Evolutionary conservation across 2,329 filamentous ascomycete genomes (phyloP), one percentile per base, ranked within the genome.

Genomic region (Cryphonectria japonica): DNA sequence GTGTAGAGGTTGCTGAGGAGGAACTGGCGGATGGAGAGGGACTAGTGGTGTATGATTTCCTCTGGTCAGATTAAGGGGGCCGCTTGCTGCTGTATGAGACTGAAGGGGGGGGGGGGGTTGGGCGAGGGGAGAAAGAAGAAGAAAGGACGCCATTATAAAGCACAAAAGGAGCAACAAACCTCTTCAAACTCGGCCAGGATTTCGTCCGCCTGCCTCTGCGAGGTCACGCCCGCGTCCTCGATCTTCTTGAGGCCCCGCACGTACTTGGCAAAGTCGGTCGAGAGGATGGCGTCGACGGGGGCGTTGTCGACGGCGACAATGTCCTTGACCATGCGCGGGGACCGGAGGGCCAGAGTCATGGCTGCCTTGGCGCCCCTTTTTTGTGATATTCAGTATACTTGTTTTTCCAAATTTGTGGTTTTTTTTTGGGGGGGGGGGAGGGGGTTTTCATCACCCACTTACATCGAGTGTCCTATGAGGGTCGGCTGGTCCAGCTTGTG

Each of bases 391-490:
- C 29, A 59, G 54, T 29, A 59, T 59, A 34, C 26, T 19, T 8
- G 14, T 2, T 16, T 2, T 16, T 57, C 26, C 64, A 54, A 22
- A 22, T 11, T n/a, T 13, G 1, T 62, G 1, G 26, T 26, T 26
- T 26, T 26, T 26, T 26, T 26, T 26, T 61, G 16, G n/a, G 32
- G 19, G 13, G 22, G 32, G 39, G 57, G 32, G 26, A n/a, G 3
- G 29, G 8, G 7, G 34, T 34, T 8, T 19, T n/a, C 34, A 19
- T 16, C 29, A 22, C 37, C 54, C 37, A 76, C 87, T 77, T 81
- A 93, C 95, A 98, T 98, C 1, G 94, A 97, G 82, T 98, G 96
- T 0, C 95, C 95, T 77, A 98, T 96, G 39, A 98, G 83, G 0
- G 92, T 94, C 1, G 91, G 85, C 39, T 92, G 84, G 61, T 86